A percentile compares a stretch with the other conserved stretches of the same genome.
phyloP scores from a whole-genome alignment of 2,329 filamentous ascomycete genomes.

The Curvularia hawaiiensis region DNA sequence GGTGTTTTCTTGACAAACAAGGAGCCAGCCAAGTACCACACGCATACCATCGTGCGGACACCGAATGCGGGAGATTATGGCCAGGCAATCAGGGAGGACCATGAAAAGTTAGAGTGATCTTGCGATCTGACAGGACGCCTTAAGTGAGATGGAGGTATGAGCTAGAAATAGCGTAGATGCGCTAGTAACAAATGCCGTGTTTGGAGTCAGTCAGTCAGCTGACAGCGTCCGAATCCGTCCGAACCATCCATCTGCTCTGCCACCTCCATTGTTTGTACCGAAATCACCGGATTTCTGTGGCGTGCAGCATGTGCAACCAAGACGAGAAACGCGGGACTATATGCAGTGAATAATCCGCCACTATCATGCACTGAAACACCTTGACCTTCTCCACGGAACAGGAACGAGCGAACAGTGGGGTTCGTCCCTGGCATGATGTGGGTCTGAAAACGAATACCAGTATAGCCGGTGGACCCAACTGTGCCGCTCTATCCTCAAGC shows the following conservation, averaged over 20 bases:
- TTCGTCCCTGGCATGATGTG: background rate
- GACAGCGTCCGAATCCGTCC: background rate
- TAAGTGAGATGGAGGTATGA: background rate
- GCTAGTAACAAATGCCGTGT: background rate
- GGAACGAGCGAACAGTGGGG: background rate
- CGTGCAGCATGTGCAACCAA: background rate
- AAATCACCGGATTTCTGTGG: background rate
- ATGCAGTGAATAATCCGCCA: background rate
- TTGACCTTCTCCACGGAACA: background rate
- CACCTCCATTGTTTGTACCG: background rate
- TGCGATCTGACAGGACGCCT: background rate
- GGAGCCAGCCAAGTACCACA: constrained; percentile 78
- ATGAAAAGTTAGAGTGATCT: constrained; percentile 23
- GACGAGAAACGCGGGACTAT: background rate
- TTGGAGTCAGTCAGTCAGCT: background rate
- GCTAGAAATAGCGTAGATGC: background rate
- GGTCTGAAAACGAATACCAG: background rate
- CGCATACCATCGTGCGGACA: constrained; percentile 73
- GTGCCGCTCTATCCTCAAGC: background rate
- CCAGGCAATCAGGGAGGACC: constrained; percentile 52
- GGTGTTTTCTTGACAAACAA: constrained; percentile 77
- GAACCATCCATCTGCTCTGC: background rate
- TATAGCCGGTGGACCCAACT: background rate
- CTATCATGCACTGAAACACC: background rate
- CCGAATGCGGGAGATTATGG: constrained; percentile 82